Conservation (phyloP, 768 basidiomycete genomes). For the Rhodotorula toruloides region DNA sequence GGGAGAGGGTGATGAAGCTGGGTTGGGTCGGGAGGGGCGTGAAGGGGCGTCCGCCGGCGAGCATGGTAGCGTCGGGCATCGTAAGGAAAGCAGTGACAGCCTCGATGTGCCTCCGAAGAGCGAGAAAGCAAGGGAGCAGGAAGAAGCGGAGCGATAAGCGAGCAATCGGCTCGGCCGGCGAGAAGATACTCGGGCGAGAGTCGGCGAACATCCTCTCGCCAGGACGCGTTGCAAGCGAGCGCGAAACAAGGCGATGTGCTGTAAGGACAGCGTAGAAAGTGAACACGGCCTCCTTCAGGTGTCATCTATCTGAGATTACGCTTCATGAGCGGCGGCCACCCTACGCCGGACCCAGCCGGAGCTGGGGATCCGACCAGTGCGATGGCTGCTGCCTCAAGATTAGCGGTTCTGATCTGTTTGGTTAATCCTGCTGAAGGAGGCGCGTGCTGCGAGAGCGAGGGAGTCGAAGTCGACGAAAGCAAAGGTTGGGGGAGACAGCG, state of each 20-base stretch:
- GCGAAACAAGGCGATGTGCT: background rate
- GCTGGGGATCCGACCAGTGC: no score
- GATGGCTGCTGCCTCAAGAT: background rate
- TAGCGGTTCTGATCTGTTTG: slow-evolving; percentile 11
- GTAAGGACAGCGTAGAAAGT: background rate
- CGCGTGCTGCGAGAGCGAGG: background rate
- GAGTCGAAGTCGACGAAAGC: background rate
- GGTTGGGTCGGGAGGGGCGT: background rate
- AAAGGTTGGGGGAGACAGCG: background rate
- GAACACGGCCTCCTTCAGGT: background rate
- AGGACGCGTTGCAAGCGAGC: no score
- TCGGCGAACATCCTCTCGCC: no score
- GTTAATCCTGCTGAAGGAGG: background rate
- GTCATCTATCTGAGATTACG: background rate
- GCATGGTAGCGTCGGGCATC: no score
- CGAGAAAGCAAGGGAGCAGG: no score
- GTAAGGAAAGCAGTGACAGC: no score
- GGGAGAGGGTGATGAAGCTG: background rate
- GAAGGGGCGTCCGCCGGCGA: background rate
- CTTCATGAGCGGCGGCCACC: background rate
- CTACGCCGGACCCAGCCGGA: background rate
- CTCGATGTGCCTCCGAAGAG: no score
- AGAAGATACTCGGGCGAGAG: no score
- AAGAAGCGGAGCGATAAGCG: background rate
- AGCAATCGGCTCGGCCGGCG: background rate